Base-by-base conservation (phyloP, 192 early-diverging fungal genomes). In the Podila verticillata region DNA sequence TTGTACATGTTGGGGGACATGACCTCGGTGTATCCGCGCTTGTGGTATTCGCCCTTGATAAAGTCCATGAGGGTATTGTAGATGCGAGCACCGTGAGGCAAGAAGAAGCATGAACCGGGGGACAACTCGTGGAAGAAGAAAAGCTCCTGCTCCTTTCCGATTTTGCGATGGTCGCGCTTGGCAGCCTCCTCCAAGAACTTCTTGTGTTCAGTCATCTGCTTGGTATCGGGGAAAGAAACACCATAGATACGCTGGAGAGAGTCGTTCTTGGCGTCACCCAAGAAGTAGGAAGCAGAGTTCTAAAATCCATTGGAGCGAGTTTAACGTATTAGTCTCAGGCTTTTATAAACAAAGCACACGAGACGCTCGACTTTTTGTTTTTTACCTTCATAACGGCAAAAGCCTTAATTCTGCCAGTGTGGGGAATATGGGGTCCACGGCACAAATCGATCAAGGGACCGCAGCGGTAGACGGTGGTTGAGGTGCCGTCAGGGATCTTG, bases 1-100 rank as follows among this genome's bases (percentile, higher is more conserved):
- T 97, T 98, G 88, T 94, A 99, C 93, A 99, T 96, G 87, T 99
- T 99, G 68, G 98, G 98, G 13, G 95, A 92, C 67, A 98, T 91
- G 35, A 99, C 98, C 87, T 99, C 98, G 51, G 93, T 89, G 85
- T 95, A 99, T 29, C 98, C 98, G 63, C 97, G 93, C 68, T 95
- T 89, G 61, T 91, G 86, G 83, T 99, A 98, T 86, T 97, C 92
- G 7, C 58, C 88, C 72, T 91, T 95, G 82, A 97, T 95, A 67
- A 99, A 89, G 32, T 97, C 92, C 72, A 97, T 89, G 68, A 99
- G 86, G 15, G 91, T 91, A 87, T 98, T 99, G 91, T 98, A 98
- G 84, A 99, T 94, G 49, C 95, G 90, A 17, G 98, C 81, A 66
- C 98, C 98, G 73, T 97, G 91, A n/a, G 98, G 98, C 61, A 97